These are phyloP conservation scores for Maudiozyma turicensis DNA, from an alignment of 805 yeast genomes.

Conservation along the genomic window DNA sequence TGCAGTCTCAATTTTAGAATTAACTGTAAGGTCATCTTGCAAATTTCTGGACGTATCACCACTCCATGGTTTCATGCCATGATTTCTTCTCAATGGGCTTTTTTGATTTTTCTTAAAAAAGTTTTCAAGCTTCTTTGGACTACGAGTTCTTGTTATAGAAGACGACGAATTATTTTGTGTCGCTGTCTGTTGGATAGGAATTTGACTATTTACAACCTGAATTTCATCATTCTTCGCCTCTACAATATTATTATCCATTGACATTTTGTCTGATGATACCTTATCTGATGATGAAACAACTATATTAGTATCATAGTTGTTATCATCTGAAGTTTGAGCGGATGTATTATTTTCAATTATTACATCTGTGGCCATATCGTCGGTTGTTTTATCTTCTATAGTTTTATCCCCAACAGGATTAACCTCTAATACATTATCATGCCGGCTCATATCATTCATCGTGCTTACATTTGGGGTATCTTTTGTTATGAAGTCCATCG, in stretches of 20 bases:
- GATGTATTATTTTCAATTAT: too few relatives aligned
- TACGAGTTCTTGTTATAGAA: conserved; percentile 19
- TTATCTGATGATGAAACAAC: background rate
- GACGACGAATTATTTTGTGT: background rate
- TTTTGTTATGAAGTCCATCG: too few relatives aligned
- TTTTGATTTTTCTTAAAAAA: conserved; percentile 13
- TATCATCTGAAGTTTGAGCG: too few relatives aligned
- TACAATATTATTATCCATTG: background rate
- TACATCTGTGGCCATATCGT: too few relatives aligned
- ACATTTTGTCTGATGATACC: background rate
- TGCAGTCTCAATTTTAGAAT: too few relatives aligned
- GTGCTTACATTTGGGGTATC: too few relatives aligned
- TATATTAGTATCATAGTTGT: background rate
- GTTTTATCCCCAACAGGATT: too few relatives aligned
- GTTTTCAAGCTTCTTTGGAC: conserved; percentile 18
- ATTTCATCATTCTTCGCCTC: background rate
- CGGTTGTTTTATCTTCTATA: too few relatives aligned
- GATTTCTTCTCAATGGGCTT: conserved; percentile 10
- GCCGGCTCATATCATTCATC: too few relatives aligned
- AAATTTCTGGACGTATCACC: too few relatives aligned
- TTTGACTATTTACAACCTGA: conserved; percentile 1
- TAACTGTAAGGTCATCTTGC: too few relatives aligned
- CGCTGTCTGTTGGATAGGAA: background rate
- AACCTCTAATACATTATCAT: too few relatives aligned
- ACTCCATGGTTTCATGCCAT: conserved; percentile 2